Evolutionary conservation across 768 basidiomycete genomes (phyloP).

Genomic region (Mycena floridula): DNA sequence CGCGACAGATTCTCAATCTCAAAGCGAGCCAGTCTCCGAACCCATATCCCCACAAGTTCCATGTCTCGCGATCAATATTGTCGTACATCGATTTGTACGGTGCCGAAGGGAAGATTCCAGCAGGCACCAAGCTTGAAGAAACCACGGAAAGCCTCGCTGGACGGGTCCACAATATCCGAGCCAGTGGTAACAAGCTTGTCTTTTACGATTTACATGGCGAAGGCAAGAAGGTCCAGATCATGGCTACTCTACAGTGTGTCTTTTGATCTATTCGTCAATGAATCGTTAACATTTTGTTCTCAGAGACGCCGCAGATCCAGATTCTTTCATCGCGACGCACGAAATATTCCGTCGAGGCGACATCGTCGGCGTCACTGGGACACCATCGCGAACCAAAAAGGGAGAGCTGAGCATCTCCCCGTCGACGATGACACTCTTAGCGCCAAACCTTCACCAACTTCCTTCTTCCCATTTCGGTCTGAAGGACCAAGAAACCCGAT

Average conservation of each 20-base stretch:
- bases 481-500: conserved; percentile 96
- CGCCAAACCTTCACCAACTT: conserved; percentile 94
- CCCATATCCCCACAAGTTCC: conserved; percentile 99
- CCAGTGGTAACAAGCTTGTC: conserved; percentile 72
- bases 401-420: conserved; percentile 92
- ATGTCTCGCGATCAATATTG: conserved; percentile 73
- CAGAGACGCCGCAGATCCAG: conserved; percentile 61
- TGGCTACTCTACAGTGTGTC: conserved; percentile 80
- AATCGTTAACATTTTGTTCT: not conserved
- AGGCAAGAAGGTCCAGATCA: conserved; percentile 92
- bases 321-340: conserved; percentile 65
- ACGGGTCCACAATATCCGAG: conserved; percentile 85
- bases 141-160: conserved; percentile 72
- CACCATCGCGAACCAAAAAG: conserved; percentile 88
- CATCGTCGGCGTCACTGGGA: conserved; percentile 88
- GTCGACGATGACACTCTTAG: conserved; percentile 75
- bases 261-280: not conserved
- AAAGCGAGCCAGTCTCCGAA: conserved; percentile 81
- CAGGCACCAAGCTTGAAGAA: conserved; percentile 60
- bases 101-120: conserved; percentile 57
- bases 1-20: conserved; percentile 79
- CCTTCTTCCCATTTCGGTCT: conserved; percentile 90
- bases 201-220: conserved; percentile 96
- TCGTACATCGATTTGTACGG: conserved; percentile 73
- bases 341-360: conserved; percentile 92